Conservation (phyloP, 768 basidiomycete species). For the Suillus subalutaceus region DNA sequence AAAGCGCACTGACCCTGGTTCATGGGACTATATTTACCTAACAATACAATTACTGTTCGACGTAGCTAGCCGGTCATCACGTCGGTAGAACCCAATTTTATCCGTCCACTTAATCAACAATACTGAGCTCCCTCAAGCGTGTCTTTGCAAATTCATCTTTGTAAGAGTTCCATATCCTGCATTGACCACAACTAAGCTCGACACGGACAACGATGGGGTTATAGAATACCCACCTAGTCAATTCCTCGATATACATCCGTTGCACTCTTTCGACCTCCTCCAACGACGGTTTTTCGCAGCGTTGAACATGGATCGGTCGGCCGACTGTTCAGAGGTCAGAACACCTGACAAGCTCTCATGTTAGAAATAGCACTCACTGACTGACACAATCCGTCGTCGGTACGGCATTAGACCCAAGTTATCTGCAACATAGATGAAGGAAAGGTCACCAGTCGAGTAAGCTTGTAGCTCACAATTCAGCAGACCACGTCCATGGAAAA, state of each 20-base stretch:
- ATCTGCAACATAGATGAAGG: constrained; percentile 49
- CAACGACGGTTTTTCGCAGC: constrained; percentile 78
- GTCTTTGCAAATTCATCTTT: constrained; percentile 92
- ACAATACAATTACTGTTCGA: not conserved
- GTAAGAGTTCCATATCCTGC: constrained; percentile 94
- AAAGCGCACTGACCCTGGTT: not conserved
- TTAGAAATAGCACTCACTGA: constrained; percentile 64
- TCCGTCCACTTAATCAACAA: constrained; percentile 56
- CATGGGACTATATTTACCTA: not conserved
- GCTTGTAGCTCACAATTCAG: constrained; percentile 74
- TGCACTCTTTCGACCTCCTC: constrained; percentile 84
- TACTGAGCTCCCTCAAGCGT: constrained; percentile 73
- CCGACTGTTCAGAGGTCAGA: constrained; percentile 60
- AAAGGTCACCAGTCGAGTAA: not conserved
- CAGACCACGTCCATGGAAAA: constrained; percentile 96
- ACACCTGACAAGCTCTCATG: not conserved
- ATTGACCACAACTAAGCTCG: not conserved
- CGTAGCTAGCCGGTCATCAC: not conserved
- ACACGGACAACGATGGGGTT: constrained; percentile 6
- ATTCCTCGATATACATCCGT: constrained; percentile 86
- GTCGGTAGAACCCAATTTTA: not conserved
- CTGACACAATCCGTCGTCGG: constrained; percentile 92
- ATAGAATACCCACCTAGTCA: constrained; percentile 68
- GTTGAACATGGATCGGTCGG: constrained; percentile 77
- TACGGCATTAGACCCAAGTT: constrained; percentile 96